Conservation (phyloP, 257 asterid genomes). For the Ehretia macrophylla region DNA sequence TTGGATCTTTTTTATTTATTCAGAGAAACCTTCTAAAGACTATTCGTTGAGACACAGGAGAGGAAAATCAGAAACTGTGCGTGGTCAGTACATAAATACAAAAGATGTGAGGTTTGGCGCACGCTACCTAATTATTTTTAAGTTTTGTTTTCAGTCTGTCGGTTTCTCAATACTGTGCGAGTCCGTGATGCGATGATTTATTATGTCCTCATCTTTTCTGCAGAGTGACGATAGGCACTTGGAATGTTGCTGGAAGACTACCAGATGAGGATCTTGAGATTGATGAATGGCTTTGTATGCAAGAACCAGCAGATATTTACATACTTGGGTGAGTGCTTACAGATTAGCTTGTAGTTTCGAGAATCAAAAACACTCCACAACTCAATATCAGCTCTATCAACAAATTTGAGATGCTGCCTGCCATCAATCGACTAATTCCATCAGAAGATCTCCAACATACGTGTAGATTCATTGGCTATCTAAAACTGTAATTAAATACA, state of each 20-base stretch:
- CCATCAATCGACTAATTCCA: too few species aligned
- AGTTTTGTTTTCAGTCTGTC: background rate
- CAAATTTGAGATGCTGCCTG: too few species aligned
- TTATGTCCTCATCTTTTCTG: slow-evolving; percentile 6
- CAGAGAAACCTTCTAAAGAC: slow-evolving; percentile 43
- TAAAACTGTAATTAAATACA: too few species aligned
- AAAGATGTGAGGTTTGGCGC: slow-evolving; percentile 90
- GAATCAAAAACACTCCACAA: background rate
- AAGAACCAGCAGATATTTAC: slow-evolving; percentile 82
- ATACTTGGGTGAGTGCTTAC: slow-evolving; percentile 63
- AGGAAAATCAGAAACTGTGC: slow-evolving; percentile 88
- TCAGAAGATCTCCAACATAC: too few species aligned
- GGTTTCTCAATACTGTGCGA: background rate
- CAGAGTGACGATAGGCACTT: slow-evolving; percentile 80
- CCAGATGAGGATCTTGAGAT: slow-evolving; percentile 72
- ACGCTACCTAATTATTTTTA: background rate
- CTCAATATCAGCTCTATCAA: background rate
- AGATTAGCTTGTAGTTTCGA: background rate
- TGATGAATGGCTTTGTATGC: slow-evolving; percentile 81
- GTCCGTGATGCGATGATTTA: background rate
- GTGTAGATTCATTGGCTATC: too few species aligned
- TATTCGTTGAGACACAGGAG: slow-evolving; percentile 57
- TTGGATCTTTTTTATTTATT: slow-evolving; percentile 12
- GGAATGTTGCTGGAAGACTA: slow-evolving; percentile 88
- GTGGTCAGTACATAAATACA: slow-evolving; percentile 68